Percentiles rank a stretch among this genome's conserved stretches.
phyloP scores from a whole-genome alignment of 2,329 filamentous ascomycete genomes.

The Lasiodiplodia theobromae region DNA sequence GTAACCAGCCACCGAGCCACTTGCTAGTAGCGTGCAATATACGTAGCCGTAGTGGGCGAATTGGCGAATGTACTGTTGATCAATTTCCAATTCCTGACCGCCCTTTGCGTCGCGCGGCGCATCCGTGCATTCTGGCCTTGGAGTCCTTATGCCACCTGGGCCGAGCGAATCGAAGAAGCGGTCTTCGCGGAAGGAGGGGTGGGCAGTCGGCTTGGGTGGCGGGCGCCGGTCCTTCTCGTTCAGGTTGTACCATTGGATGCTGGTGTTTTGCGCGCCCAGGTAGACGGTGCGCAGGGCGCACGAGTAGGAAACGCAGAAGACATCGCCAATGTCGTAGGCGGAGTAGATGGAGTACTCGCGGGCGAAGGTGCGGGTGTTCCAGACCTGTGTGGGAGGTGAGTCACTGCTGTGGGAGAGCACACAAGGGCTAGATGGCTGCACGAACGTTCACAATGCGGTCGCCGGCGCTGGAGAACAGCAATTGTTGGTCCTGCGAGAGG shows the following conservation, averaged over 20 bases:
- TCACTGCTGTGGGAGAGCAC: not conserved
- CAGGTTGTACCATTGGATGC: conserved; percentile 89
- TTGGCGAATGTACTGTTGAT: conserved; percentile 78
- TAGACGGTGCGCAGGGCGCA: conserved; percentile 81
- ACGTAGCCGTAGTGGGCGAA: conserved; percentile 97
- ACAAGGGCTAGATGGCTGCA: not conserved
- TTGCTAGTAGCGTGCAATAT: conserved; percentile 91
- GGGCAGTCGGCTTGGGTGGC: conserved; percentile 68
- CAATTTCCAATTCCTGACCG: conserved; percentile 78
- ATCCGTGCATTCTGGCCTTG: conserved; percentile 67
- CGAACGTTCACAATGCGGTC: conserved; percentile 87
- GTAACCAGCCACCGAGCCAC: conserved; percentile 65
- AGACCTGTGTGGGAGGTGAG: conserved; percentile 61
- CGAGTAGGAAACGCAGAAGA: conserved; percentile 95
- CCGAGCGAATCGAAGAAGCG: conserved; percentile 93
- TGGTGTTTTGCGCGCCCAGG: conserved; percentile 91
- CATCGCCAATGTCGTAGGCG: conserved; percentile 90
- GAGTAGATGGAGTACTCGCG: conserved; percentile 91
- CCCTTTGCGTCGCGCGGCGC: conserved; percentile 59
- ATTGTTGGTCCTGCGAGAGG: conserved; percentile 74
- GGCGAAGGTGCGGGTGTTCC: conserved; percentile 78
- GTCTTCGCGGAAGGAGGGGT: conserved; percentile 79
- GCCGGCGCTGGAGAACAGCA: conserved; percentile 91
- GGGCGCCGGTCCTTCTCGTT: conserved; percentile 68
- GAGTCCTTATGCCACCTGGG: conserved; percentile 80